These are phyloP conservation scores for Solanum virginianum DNA, from an alignment of 257 asterid species.

Conservation along the genomic window DNA sequence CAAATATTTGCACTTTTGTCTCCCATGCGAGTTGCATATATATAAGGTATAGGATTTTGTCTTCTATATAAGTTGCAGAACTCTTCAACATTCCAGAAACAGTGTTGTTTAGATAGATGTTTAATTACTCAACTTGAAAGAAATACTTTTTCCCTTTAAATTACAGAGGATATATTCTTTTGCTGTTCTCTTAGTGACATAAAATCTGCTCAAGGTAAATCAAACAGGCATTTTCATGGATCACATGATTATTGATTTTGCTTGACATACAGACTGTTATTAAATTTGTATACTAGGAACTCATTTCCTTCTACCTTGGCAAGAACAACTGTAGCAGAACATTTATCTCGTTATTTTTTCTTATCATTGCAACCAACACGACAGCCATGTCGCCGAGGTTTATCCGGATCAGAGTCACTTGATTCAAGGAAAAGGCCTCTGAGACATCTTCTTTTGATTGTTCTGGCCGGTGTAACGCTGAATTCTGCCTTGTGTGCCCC, in stretches of 20 bases:
- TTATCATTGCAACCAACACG: constrained; percentile 39
- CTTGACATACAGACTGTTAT: not conserved
- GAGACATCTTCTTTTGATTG: constrained; percentile 71
- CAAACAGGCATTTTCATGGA: not conserved
- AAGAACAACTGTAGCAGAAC: not conserved
- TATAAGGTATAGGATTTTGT: not conserved
- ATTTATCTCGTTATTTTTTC: constrained; percentile 6
- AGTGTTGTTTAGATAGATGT: not conserved
- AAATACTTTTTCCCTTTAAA: not conserved
- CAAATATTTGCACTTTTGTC: not conserved
- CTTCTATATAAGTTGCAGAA: not conserved
- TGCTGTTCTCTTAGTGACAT: not conserved
- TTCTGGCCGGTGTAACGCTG: constrained; percentile 37
- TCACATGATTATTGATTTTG: not conserved
- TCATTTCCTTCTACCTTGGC: not conserved
- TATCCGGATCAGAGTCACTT: constrained; percentile 61
- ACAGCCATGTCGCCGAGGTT: constrained; percentile 80
- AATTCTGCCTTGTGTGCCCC: constrained; percentile 37
- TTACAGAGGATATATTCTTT: not conserved
- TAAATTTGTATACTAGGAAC: not conserved
- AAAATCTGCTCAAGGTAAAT: not conserved
- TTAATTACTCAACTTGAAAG: not conserved
- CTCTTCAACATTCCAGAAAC: not conserved
- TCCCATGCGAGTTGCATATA: not conserved
- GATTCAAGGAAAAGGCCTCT: constrained; percentile 66